phyloP scores from a whole-genome alignment of 2,329 filamentous ascomycete genomes.

The Botrytis medusae region DNA sequence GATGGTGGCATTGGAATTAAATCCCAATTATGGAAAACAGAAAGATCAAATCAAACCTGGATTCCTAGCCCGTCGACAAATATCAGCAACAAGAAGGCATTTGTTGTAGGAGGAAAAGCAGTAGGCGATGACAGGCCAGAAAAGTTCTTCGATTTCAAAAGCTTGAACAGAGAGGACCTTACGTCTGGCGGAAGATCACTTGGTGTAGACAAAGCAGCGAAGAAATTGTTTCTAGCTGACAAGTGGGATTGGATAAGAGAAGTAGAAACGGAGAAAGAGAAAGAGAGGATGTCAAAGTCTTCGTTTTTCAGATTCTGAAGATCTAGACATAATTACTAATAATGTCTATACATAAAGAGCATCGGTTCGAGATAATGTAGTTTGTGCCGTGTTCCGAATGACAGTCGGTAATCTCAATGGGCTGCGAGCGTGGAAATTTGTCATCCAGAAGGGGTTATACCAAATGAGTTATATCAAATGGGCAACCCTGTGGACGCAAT shows the following conservation, averaged over 20 bases:
- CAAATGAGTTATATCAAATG: neutral
- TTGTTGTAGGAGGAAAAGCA: constrained; percentile 30
- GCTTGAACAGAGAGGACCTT: constrained; percentile 50
- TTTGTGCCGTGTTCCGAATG: neutral
- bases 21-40: constrained; percentile 31
- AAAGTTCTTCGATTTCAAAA: constrained; percentile 45
- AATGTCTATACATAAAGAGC: neutral
- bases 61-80: constrained; percentile 10
- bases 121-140: constrained; percentile 25
- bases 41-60: constrained; percentile 35
- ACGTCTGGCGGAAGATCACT: constrained; percentile 51
- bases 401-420: neutral
- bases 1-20: constrained; percentile 39
- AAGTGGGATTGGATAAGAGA: constrained; percentile 56
- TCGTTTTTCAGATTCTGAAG: constrained; percentile 20
- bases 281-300: constrained; percentile 27
- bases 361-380: neutral
- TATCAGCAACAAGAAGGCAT: constrained; percentile 24
- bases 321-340: neutral
- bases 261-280: constrained; percentile 18
- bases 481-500: neutral
- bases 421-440: neutral
- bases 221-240: constrained; percentile 54
- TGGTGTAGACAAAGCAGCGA: constrained; percentile 52
- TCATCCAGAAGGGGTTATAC: neutral